These are phyloP conservation scores for Puccinia novopanici DNA, from an alignment of 1,284 basidiomycete species.

Conservation along the genomic window DNA sequence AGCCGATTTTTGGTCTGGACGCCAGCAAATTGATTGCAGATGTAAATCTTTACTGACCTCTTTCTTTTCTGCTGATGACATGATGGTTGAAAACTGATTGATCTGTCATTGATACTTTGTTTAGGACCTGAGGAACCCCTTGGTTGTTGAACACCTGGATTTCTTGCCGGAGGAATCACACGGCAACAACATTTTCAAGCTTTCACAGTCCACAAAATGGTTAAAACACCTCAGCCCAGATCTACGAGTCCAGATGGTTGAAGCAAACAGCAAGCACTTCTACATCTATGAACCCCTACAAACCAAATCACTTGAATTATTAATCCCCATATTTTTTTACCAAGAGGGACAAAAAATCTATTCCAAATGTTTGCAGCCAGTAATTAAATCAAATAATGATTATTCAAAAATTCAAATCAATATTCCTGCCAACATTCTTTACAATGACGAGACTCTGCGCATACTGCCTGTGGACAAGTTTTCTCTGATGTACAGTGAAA, in stretches of 20 bases:
- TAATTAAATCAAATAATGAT: not conserved
- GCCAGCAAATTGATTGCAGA: not conserved
- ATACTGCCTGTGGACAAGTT: not conserved
- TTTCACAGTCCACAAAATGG: not conserved
- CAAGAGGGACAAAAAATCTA: too few relatives aligned
- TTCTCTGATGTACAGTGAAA: not conserved
- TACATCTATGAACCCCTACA: not conserved
- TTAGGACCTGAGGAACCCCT: not conserved
- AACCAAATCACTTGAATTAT: not conserved
- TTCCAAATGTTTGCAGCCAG: not conserved
- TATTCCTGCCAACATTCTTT: not conserved
- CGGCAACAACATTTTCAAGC: not conserved
- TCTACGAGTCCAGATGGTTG: constrained; percentile 7
- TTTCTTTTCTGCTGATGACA: too few relatives aligned
- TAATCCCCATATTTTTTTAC: constrained; percentile 9
- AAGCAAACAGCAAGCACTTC: not conserved
- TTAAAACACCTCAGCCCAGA: not conserved
- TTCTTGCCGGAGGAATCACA: not conserved
- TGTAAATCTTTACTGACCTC: not conserved
- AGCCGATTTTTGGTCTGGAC: not conserved
- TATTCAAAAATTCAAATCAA: not conserved
- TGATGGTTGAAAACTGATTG: not conserved
- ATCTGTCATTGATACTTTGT: not conserved
- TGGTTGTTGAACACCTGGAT: not conserved
- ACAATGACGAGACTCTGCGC: not conserved